Percentiles rank a stretch among this genome's conserved stretches.
phyloP scores from a whole-genome alignment of 1,139 yeast genomes.

The Wickerhamomyces sp. region DNA sequence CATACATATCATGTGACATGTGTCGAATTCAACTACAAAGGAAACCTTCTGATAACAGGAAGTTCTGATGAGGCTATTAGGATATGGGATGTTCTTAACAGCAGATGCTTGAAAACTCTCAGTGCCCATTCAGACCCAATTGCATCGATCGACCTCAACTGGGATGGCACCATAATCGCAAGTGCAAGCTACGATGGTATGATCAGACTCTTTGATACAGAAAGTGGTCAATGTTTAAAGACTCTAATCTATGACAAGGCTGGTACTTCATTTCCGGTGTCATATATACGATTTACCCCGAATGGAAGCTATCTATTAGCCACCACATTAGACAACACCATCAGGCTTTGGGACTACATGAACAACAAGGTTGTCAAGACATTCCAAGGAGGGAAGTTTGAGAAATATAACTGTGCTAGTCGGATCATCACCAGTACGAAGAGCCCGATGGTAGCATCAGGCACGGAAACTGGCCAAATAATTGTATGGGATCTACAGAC shows the following conservation, averaged over 20 bases:
- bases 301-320: constrained; percentile 80
- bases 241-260: constrained; percentile 73
- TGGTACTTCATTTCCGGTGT: constrained; percentile 71
- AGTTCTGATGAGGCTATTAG: constrained; percentile 89
- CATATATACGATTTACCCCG: constrained; percentile 70
- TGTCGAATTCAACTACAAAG: constrained; percentile 66
- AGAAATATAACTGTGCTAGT: constrained; percentile 18
- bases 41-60: constrained; percentile 77
- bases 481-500: constrained; percentile 74
- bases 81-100: constrained; percentile 81
- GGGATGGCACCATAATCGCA: constrained; percentile 78
- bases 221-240: constrained; percentile 86
- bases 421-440: constrained; percentile 15
- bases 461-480: constrained; percentile 58
- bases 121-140: constrained; percentile 96
- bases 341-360: constrained; percentile 81
- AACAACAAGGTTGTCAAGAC: constrained; percentile 76
- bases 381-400: constrained; percentile 32
- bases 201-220: constrained; percentile 80
- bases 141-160: constrained; percentile 63
- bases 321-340: constrained; percentile 73
- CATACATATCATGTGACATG: constrained; percentile 86
- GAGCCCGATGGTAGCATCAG: constrained; percentile 40
- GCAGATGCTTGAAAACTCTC: constrained; percentile 68
- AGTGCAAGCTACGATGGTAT: constrained; percentile 92